Evolutionary conservation across 371 early-diverging fungal species (phyloP).

Genomic region (Mortierella sp.): DNA sequence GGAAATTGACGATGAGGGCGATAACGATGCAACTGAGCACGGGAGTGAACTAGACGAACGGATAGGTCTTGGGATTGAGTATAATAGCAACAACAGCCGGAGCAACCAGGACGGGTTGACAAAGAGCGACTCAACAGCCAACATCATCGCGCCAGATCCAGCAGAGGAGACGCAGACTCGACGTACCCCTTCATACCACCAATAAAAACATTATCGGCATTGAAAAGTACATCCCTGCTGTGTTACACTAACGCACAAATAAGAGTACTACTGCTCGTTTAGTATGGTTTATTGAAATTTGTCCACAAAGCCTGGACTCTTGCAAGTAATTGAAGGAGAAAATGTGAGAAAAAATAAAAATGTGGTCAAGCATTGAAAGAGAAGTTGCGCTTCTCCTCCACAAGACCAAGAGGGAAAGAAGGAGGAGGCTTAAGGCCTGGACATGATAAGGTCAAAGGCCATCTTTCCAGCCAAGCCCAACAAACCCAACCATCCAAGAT

Average conservation of each 20-base stretch:
- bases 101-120: neutral
- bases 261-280: neutral
- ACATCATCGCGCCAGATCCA: neutral
- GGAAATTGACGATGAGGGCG: neutral
- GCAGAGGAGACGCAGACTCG: neutral
- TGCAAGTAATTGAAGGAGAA: neutral
- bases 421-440: neutral
- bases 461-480: conserved; percentile 26
- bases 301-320: neutral
- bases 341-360: neutral
- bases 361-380: neutral
- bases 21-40: conserved; percentile 7
- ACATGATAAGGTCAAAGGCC: conserved; percentile 31
- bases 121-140: neutral
- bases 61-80: too few relatives aligned
- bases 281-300: neutral
- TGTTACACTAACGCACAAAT: neutral
- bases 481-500: conserved; percentile 38
- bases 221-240: neutral
- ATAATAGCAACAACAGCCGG: neutral
- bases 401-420: neutral
- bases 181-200: neutral
- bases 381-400: neutral
- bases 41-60: neutral
- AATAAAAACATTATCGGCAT: neutral